Evolutionary conservation across 768 basidiomycete genomes (phyloP).

Genomic region (Cubamyces sp.): DNA sequence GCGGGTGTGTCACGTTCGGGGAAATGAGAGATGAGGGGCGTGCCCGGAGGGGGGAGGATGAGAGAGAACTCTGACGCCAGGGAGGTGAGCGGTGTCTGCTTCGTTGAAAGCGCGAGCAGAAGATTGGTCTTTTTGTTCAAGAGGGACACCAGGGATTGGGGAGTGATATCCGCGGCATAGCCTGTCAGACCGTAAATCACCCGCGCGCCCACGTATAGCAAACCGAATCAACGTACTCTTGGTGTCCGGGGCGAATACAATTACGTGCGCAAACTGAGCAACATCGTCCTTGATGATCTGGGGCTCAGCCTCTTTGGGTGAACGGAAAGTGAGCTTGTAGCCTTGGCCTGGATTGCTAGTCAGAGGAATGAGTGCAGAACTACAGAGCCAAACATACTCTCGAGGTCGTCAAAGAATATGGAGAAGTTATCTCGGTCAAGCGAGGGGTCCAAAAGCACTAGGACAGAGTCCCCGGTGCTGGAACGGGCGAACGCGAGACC

Average conservation of each 20-base stretch:
- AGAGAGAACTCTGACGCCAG: slow-evolving; percentile 93
- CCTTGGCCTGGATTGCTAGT: slow-evolving; percentile 61
- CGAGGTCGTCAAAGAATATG: slow-evolving; percentile 78
- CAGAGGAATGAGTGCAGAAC: background rate
- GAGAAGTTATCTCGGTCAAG: slow-evolving; percentile 73
- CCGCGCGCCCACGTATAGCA: background rate
- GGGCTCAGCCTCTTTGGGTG: slow-evolving; percentile 74
- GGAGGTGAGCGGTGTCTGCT: slow-evolving; percentile 71
- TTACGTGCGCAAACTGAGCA: slow-evolving; percentile 80
- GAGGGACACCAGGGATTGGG: slow-evolving; percentile 76
- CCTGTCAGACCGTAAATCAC: background rate
- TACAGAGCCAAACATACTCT: slow-evolving; percentile 50
- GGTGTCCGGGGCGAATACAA: slow-evolving; percentile 82
- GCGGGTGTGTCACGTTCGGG: slow-evolving; percentile 68
- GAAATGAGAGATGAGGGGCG: slow-evolving; percentile 86
- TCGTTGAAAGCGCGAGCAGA: slow-evolving; percentile 78
- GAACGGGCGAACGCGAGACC: slow-evolving; percentile 42
- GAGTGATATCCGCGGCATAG: slow-evolving; percentile 70
- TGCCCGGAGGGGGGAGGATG: slow-evolving; percentile 82
- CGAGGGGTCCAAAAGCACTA: slow-evolving; percentile 80
- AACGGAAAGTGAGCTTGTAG: slow-evolving; percentile 85
- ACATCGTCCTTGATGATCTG: slow-evolving; percentile 70
- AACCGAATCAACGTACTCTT: slow-evolving; percentile 65
- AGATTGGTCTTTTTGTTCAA: slow-evolving; percentile 78
- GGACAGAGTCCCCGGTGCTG: slow-evolving; percentile 80